Conservation (phyloP, 768 basidiomycete species). For the Lactarius sp. region DNA sequence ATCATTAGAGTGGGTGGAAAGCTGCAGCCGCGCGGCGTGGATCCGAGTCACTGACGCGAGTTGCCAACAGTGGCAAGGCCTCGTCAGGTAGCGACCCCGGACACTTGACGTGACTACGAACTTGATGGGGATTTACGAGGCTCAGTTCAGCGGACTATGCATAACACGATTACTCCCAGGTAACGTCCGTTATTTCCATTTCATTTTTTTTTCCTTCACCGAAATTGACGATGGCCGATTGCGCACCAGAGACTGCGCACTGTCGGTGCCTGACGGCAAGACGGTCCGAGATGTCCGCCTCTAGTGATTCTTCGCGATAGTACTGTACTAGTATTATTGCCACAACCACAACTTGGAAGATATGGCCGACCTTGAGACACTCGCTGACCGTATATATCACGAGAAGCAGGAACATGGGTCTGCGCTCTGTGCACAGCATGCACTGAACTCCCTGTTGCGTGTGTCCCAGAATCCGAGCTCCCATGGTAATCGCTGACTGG, state of each 20-base stretch:
- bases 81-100: conserved; percentile 2
- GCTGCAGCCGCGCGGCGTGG: neutral
- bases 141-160: neutral
- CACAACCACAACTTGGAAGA: neutral
- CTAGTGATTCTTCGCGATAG: no score
- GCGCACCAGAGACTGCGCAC: neutral
- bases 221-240: neutral
- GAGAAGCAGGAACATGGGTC: conserved; percentile 74
- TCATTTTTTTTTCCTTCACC: neutral
- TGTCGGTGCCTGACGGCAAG: neutral
- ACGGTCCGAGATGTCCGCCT: conserved; percentile 15
- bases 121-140: neutral
- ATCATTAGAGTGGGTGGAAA: conserved; percentile 15
- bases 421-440: conserved; percentile 85
- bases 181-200: neutral
- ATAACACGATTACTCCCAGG: neutral
- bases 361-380: conserved; percentile 57
- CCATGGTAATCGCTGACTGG: conserved; percentile 14
- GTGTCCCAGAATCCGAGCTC: conserved; percentile 31
- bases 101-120: conserved; percentile 5
- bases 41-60: conserved; percentile 16
- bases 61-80: neutral
- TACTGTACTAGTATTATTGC: no score
- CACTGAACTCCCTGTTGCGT: conserved; percentile 78
- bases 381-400: conserved; percentile 63